Base-by-base conservation (phyloP, 2,329 filamentous ascomycete genomes). In the Exserohilum rostratum region DNA sequence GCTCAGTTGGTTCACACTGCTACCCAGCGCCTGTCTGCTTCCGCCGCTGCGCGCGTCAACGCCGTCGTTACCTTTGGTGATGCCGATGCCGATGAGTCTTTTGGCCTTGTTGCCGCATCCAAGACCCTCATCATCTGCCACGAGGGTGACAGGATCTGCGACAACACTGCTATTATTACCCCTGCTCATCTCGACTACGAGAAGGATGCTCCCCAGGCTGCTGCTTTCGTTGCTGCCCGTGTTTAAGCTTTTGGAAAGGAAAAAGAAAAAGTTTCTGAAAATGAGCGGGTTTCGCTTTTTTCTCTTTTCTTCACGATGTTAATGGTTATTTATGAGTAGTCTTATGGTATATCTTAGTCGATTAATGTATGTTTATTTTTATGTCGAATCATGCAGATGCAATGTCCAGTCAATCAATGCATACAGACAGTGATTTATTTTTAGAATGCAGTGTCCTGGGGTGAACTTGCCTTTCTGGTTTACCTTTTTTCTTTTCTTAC, bases 1-100 rank as follows among this genome's bases (percentile, higher is more conserved):
- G 75, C 72, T 1, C 71, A 76, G 50, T 61, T 77, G 3, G 78
- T 80, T 1, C 80, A 82, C 68, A 79, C 78, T 22, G 78, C 78
- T 1, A 77, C 77, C 3, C 64, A 68, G 43, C 66, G 62, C 40
- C 62, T 68, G 7, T 55, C 61, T 9, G 61, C 69, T 7, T 55
- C 65, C 2, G 53, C 51, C 10, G 64, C 65, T 9, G 62, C 62
- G 4, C 58, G 60, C 15, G 60, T 71, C 22, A 58, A 57, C 49
- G 65, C 68, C 20, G 71, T 73, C 30, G 71, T 74, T 10, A 71
- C 72, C 20, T 77, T 76, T 42, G 74, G 74, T 13, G 74, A 77
- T 55, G 67, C 74, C 22, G 67, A 75, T 39, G 61, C 66, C 10
- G 67, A 69, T 18, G 61, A 73, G 53, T 49, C 62, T 2, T 70